Base-by-base conservation (phyloP, 164 flowering plant genomes). In the Euptelea pleiosperma region DNA sequence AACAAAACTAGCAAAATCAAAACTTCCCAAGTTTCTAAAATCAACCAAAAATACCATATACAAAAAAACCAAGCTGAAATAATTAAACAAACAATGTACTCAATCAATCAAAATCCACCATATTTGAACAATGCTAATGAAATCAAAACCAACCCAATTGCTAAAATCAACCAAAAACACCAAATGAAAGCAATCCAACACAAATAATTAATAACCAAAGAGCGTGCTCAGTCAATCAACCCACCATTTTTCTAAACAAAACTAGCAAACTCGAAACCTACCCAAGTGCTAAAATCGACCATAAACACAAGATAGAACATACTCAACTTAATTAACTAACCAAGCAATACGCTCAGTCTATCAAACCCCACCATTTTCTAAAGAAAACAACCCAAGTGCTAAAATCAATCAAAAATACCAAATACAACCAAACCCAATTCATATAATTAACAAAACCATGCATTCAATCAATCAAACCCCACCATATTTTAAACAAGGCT, bases 281-380 rank as follows among this genome's bases (percentile, higher is more conserved):
- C 48, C 55, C 61, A 56, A 30, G 7, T 30, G 9, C 40, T 21
- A 28, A 29, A 54, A 46, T 37, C 55, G 3, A 11, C 48, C 11
- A 39, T 29, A 52, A 50, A 18, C 11, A 28, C 10, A 29, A 63
- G 37, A 63, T 54, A 26, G 33, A 63, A 8, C 35, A 9, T n/a
- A n/a, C n/a, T n/a, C 5, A 44, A 33, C 35, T 46, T 47, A 63
- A 35, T 44, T 55, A n/a, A n/a, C n/a, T n/a, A n/a, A n/a, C n/a
- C 46, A 45, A 35, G 36, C 12, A 24, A 22, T 15, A 37, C n/a
- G n/a, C 1, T 5, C 35, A 36, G 40, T 28, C 22, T 33, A 35
- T 0, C 35, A 58, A 47, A 63, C 6, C 30, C 47, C 60, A 63
- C 35, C n/a, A 45, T 19, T 55, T 49, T 21, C n/a, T 3, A 48